These are phyloP conservation scores for Malus asiatica DNA, from an alignment of 306 rosid species.

Conservation along the genomic window DNA sequence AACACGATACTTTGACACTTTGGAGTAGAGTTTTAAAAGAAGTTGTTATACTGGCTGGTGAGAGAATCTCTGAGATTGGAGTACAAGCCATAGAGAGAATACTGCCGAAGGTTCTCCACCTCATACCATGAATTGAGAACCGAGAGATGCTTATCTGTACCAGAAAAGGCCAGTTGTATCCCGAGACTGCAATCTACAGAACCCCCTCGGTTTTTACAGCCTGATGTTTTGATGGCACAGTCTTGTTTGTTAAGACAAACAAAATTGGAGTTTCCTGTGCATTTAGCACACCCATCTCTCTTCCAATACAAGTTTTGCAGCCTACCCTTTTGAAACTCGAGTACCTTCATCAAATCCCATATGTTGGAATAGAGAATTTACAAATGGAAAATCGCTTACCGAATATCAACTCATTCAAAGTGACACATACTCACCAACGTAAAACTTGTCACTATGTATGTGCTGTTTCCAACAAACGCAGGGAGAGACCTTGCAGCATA, in stretches of 20 bases:
- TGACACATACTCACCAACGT: slow-evolving; percentile 40
- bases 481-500: slow-evolving; percentile 63
- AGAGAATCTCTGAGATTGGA: slow-evolving; percentile 61
- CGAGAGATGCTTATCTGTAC: slow-evolving; percentile 60
- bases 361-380: neutral
- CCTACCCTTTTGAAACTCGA: slow-evolving; percentile 69
- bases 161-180: slow-evolving; percentile 59
- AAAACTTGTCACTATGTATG: slow-evolving; percentile 52
- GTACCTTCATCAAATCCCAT: slow-evolving; percentile 41
- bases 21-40: slow-evolving; percentile 23
- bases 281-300: slow-evolving; percentile 59
- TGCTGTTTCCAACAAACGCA: slow-evolving; percentile 54
- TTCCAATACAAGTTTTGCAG: slow-evolving; percentile 65
- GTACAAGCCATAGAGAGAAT: slow-evolving; percentile 58
- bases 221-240: slow-evolving; percentile 51
- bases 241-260: slow-evolving; percentile 68
- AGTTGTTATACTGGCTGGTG: slow-evolving; percentile 47
- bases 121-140: slow-evolving; percentile 72
- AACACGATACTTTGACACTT: neutral
- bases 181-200: slow-evolving; percentile 64
- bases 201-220: slow-evolving; percentile 56
- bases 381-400: neutral
- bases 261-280: slow-evolving; percentile 43
- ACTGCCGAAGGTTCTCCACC: slow-evolving; percentile 57
- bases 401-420: neutral